A percentile compares a stretch with the other conserved stretches of the same genome.
These are phyloP conservation scores for Syzygium syzygioides DNA, from an alignment of 441 rosid species.

Conservation along the genomic window DNA sequence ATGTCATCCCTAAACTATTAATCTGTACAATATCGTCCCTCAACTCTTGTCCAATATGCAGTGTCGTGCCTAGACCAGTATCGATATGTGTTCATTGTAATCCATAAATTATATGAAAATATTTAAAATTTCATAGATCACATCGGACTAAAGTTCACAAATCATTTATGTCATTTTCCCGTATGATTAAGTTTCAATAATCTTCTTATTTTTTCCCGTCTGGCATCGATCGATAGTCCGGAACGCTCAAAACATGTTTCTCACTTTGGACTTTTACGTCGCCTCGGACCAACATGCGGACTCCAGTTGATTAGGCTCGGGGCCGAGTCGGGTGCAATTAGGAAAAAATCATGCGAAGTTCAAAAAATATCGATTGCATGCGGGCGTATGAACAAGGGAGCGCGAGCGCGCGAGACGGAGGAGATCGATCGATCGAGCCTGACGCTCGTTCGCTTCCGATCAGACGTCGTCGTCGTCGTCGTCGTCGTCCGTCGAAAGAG, in stretches of 20 bases:
- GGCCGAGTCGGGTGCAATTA: no score
- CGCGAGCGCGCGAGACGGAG: neutral
- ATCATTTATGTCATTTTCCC: accelerated
- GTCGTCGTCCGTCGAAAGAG: neutral
- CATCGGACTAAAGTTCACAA: accelerated
- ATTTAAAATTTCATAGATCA: accelerated
- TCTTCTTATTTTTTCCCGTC: neutral
- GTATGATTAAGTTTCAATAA: neutral
- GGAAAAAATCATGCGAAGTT: no score
- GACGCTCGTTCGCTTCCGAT: neutral
- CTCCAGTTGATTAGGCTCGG: neutral
- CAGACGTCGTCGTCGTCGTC: neutral
- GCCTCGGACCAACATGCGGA: neutral
- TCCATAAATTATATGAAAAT: accelerated
- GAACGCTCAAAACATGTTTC: neutral
- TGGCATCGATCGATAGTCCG: neutral
- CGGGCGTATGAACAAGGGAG: neutral
- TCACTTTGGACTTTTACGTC: accelerated
- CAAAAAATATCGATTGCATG: neutral
- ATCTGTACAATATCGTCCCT: accelerated
- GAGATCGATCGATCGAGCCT: neutral
- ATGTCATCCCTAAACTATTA: accelerated
- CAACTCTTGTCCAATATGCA: accelerated
- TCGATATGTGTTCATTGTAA: accelerated
- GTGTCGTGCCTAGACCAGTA: accelerated